Conservation (phyloP, 148 eudicot species). For the Pouteria glomerata region DNA sequence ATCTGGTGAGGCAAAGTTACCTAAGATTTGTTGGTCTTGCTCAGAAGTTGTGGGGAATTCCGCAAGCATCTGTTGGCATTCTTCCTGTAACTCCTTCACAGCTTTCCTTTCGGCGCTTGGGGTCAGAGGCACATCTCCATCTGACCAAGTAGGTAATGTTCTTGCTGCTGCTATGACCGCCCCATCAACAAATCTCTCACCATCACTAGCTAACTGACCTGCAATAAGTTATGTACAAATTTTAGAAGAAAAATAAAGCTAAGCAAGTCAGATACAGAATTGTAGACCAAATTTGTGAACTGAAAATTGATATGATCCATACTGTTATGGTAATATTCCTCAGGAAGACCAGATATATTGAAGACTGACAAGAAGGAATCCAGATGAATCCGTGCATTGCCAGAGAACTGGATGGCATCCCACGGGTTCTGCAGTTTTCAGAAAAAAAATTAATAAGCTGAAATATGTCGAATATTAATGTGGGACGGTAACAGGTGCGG, state of each 20-base stretch:
- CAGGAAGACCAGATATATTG: slow-evolving; percentile 77
- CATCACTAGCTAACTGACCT: slow-evolving; percentile 50
- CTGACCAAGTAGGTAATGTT: slow-evolving; percentile 92
- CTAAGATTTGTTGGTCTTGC: slow-evolving; percentile 76
- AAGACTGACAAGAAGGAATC: slow-evolving; percentile 98
- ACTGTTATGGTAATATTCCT: slow-evolving; percentile 80
- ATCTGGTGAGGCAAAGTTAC: slow-evolving; percentile 31
- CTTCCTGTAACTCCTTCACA: slow-evolving; percentile 79
- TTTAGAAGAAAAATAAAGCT: not conserved
- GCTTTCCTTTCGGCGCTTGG: slow-evolving; percentile 90
- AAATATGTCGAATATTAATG: not conserved
- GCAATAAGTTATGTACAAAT: slow-evolving; percentile 9
- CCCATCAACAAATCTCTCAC: slow-evolving; percentile 77
- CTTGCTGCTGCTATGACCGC: slow-evolving; percentile 94
- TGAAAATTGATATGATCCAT: slow-evolving; percentile 16
- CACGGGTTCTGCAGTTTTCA: slow-evolving; percentile 77
- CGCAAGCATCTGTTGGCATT: slow-evolving; percentile 74
- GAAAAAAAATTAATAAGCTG: not conserved
- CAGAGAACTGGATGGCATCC: slow-evolving; percentile 84
- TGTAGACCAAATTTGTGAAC: slow-evolving; percentile 9
- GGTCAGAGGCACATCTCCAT: slow-evolving; percentile 71
- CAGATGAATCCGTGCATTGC: slow-evolving; percentile 65
- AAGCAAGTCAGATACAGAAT: not conserved
- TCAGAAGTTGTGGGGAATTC: slow-evolving; percentile 62
- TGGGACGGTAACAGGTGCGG: not conserved